These are phyloP conservation scores for sweet orange (Citrus sinensis) DNA, from an alignment of 345 rosid species.

Conservation along the genomic window DNA sequence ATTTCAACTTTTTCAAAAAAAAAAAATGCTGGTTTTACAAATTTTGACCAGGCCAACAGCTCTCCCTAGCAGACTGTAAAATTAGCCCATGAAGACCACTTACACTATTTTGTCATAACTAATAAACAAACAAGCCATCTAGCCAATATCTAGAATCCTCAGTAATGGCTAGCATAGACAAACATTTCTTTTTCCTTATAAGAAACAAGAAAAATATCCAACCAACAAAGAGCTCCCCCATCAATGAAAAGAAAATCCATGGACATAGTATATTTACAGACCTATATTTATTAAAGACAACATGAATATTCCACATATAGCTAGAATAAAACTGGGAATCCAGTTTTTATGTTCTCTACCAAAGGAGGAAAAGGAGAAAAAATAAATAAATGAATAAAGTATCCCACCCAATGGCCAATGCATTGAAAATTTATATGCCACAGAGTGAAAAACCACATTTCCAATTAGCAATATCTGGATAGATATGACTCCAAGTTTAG, in stretches of 20 bases:
- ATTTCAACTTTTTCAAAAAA: not conserved
- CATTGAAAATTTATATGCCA: not conserved
- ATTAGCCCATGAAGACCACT: not conserved
- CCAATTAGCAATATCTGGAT: not conserved
- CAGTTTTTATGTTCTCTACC: not conserved
- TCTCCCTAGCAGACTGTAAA: not conserved
- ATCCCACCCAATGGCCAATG: not conserved
- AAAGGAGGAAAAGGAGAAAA: not conserved
- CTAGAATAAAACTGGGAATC: not conserved
- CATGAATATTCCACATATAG: not conserved
- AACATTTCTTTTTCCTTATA: not conserved
- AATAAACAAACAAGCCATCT: not conserved
- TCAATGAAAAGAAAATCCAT: not conserved
- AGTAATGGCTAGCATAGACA: not conserved
- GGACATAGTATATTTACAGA: not conserved
- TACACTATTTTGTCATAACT: not conserved
- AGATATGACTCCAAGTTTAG: not conserved
- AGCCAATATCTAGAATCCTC: not conserved
- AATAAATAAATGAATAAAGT: not conserved
- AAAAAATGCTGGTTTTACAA: not conserved
- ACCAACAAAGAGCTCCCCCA: not conserved
- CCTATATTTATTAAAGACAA: not conserved
- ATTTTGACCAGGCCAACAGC: not conserved
- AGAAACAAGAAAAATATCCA: not conserved
- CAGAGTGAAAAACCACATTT: not conserved